These are phyloP conservation scores for Wickerhamomyces tratensis DNA, from an alignment of 805 yeast species.

Conservation along the genomic window DNA sequence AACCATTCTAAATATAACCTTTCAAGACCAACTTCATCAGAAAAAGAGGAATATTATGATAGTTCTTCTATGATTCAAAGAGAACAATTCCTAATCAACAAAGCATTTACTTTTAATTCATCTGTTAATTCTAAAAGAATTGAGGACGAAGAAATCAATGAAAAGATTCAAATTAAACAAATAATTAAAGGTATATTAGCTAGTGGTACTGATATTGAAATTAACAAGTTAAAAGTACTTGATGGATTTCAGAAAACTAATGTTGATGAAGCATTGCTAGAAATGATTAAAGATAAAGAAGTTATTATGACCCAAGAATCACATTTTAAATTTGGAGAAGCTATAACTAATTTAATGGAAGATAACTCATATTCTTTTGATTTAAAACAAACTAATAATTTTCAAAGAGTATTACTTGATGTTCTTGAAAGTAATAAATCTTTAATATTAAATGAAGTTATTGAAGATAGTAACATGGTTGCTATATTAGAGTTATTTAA, in stretches of 20 bases:
- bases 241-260: slow-evolving; percentile 42
- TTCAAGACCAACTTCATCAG: slow-evolving; percentile 18
- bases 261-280: slow-evolving; percentile 28
- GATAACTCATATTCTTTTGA: slow-evolving; percentile 19
- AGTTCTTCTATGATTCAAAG: slow-evolving; percentile 64
- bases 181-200: slow-evolving; percentile 25
- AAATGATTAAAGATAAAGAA: slow-evolving; percentile 42
- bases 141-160: slow-evolving; percentile 4
- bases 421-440: slow-evolving; percentile 42
- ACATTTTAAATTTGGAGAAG: slow-evolving; percentile 23
- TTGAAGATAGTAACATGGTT: slow-evolving; percentile 55
- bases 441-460: slow-evolving; percentile 37
- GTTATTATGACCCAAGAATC: slow-evolving; percentile 40
- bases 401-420: slow-evolving; percentile 32
- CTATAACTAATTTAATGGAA: slow-evolving; percentile 12
- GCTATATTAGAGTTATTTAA: slow-evolving; percentile 48
- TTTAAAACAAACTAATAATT: slow-evolving; percentile 37
- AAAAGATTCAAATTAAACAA: slow-evolving; percentile 19
- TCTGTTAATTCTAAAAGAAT: slow-evolving; percentile 9
- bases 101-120: slow-evolving; percentile 31
- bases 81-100: slow-evolving; percentile 41
- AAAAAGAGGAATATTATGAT: slow-evolving; percentile 31
- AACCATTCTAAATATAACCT: slow-evolving; percentile 39
- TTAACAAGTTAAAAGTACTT: slow-evolving; percentile 19
- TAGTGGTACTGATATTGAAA: slow-evolving; percentile 15